Percentiles rank a stretch among this genome's conserved stretches.
Conservation (phyloP, 2,329 filamentous ascomycete species). For the Nothophaeocryptopus gaeumannii region DNA sequence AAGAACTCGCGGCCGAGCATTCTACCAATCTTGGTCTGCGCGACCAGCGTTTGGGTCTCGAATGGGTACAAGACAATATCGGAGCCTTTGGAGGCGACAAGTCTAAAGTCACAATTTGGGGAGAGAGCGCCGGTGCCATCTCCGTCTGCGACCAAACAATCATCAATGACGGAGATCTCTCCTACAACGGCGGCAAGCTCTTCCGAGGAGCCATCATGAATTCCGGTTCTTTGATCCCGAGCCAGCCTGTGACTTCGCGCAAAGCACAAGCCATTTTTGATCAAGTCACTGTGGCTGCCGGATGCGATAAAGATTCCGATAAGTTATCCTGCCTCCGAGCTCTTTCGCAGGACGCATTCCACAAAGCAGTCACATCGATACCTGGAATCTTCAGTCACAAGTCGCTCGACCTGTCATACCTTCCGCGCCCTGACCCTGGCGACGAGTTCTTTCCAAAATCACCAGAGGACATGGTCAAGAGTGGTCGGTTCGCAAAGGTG, state of each 20-base stretch:
- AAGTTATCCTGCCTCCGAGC: slow-evolving; percentile 9
- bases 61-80: slow-evolving; percentile 29
- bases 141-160: slow-evolving; percentile 73
- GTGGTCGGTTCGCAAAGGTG: slow-evolving; percentile 57
- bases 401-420: slow-evolving; percentile 53
- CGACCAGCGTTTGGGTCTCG: slow-evolving; percentile 35
- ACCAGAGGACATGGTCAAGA: slow-evolving; percentile 56
- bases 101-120: slow-evolving; percentile 26
- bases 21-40: slow-evolving; percentile 31
- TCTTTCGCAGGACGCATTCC: slow-evolving; percentile 34
- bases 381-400: slow-evolving; percentile 65
- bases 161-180: slow-evolving; percentile 65
- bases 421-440: slow-evolving; percentile 64
- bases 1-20: slow-evolving; percentile 33
- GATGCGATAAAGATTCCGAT: background rate
- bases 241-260: background rate
- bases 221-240: slow-evolving; percentile 53
- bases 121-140: slow-evolving; percentile 47
- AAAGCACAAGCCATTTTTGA: slow-evolving; percentile 27
- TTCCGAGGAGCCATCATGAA: slow-evolving; percentile 77
- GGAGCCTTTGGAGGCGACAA: slow-evolving; percentile 26
- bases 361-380: slow-evolving; percentile 67
- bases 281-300: background rate
- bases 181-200: slow-evolving; percentile 37
- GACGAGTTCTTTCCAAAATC: slow-evolving; percentile 60